Conservation (phyloP, 768 basidiomycete species). For the Asterophora lycoperdoides region DNA sequence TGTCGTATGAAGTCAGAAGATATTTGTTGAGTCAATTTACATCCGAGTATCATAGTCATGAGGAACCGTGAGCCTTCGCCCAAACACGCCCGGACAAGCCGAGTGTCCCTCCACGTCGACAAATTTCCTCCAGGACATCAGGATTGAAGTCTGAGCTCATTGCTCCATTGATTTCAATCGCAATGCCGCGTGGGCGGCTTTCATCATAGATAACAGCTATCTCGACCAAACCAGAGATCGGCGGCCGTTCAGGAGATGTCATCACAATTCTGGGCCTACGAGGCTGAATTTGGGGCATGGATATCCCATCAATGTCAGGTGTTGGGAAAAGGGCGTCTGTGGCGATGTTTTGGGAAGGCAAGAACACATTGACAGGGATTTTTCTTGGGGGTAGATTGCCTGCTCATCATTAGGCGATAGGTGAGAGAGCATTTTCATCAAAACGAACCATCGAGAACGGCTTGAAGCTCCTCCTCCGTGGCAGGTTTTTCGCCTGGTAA, state of each 20-base stretch:
- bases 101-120: constrained; percentile 66
- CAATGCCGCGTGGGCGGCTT: constrained; percentile 47
- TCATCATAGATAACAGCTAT: constrained; percentile 62
- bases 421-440: neutral
- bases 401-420: constrained; percentile 22
- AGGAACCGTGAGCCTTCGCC: constrained; percentile 33
- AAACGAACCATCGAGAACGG: constrained; percentile 56
- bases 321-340: constrained; percentile 43
- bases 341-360: constrained; percentile 40
- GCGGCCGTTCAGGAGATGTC: constrained; percentile 61
- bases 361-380: constrained; percentile 71
- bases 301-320: constrained; percentile 33
- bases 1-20: too few relatives aligned
- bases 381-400: constrained; percentile 50
- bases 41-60: neutral
- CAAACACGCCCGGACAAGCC: constrained; percentile 68
- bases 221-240: constrained; percentile 62
- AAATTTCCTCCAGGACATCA: constrained; percentile 62
- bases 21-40: neutral
- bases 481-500: constrained; percentile 30
- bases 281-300: constrained; percentile 30
- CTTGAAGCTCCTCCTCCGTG: constrained; percentile 55
- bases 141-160: constrained; percentile 52
- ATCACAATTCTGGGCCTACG: constrained; percentile 56
- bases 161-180: constrained; percentile 54